Percentiles rank a stretch among this genome's conserved stretches.
phyloP scores from a whole-genome alignment of 768 basidiomycete genomes.

The Dentipellis fragilis region DNA sequence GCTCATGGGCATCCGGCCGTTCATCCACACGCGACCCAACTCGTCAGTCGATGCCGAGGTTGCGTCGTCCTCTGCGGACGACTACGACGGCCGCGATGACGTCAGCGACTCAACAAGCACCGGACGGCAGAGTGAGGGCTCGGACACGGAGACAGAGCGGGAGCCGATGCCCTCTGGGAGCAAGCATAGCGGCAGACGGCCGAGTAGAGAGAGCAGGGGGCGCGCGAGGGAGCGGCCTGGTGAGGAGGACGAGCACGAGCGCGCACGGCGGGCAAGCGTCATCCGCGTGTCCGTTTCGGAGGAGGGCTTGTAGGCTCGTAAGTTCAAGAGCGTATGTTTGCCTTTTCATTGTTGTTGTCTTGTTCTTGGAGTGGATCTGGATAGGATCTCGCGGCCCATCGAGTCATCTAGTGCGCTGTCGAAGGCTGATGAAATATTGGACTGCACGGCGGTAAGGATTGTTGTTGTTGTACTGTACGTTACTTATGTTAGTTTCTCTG shows the following conservation, averaged over 20 bases:
- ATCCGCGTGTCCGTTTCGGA: slow-evolving; percentile 1
- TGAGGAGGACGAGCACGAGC: neutral
- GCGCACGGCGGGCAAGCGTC: neutral
- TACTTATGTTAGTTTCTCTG: too few relatives aligned
- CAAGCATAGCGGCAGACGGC: neutral
- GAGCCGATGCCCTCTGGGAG: neutral
- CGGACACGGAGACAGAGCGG: too few relatives aligned
- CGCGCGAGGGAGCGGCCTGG: neutral
- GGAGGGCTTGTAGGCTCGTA: neutral
- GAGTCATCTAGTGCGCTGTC: too few relatives aligned
- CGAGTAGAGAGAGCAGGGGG: neutral
- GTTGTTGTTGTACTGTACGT: too few relatives aligned
- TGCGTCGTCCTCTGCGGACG: too few relatives aligned
- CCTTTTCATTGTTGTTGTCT: neutral
- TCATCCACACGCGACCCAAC: slow-evolving; percentile 11
- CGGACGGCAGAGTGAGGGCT: too few relatives aligned
- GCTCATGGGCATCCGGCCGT: slow-evolving; percentile 11
- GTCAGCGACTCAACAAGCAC: too few relatives aligned
- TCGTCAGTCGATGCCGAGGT: neutral
- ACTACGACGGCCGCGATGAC: too few relatives aligned
- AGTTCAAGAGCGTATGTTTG: neutral
- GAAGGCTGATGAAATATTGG: too few relatives aligned
- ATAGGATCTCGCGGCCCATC: too few relatives aligned
- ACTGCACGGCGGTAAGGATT: too few relatives aligned
- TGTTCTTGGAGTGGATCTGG: too few relatives aligned